These are phyloP conservation scores for Rubia balearica DNA, from an alignment of 305 asterid genomes.

Conservation along the genomic window DNA sequence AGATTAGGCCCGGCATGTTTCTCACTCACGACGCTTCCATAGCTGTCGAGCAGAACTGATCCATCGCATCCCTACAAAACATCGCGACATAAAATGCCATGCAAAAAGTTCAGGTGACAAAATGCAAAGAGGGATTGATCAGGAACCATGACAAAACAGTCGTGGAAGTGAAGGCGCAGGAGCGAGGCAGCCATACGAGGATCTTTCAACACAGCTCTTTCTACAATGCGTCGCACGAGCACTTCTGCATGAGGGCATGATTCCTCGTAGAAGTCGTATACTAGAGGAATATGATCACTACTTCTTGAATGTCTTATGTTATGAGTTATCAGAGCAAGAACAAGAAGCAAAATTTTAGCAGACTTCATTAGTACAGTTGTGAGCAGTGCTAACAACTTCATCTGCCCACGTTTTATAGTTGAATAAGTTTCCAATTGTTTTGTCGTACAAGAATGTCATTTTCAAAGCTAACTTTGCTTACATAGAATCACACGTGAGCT, in stretches of 20 bases:
- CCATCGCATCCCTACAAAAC: conserved; percentile 28
- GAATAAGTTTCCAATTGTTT: not conserved
- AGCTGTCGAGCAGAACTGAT: conserved; percentile 26
- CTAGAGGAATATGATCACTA: conserved; percentile 9
- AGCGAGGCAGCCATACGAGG: conserved; percentile 36
- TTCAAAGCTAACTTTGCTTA: conserved; percentile 15
- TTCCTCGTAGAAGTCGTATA: conserved; percentile 19
- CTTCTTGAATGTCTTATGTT: conserved; percentile 8
- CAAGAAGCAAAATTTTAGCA: not conserved
- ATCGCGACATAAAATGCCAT: not conserved
- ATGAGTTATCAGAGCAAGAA: not conserved
- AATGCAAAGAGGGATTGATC: conserved; percentile 2
- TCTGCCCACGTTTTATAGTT: not conserved
- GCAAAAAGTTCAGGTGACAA: not conserved
- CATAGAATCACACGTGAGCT: conserved; percentile 5
- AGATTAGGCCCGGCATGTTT: conserved; percentile 26
- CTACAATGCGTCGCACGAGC: conserved; percentile 24
- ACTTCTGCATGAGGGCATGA: conserved; percentile 23
- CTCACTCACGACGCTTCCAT: conserved; percentile 23
- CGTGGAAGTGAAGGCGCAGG: conserved; percentile 31
- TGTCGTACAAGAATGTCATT: not conserved
- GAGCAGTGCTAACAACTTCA: not conserved
- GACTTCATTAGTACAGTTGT: conserved; percentile 9
- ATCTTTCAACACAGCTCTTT: conserved; percentile 23
- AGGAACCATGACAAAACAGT: conserved; percentile 30